Evolutionary conservation across 257 asterid genomes (phyloP), one percentile per base, ranked within the genome.

Genomic region (Solanum pimpinellifolium): DNA sequence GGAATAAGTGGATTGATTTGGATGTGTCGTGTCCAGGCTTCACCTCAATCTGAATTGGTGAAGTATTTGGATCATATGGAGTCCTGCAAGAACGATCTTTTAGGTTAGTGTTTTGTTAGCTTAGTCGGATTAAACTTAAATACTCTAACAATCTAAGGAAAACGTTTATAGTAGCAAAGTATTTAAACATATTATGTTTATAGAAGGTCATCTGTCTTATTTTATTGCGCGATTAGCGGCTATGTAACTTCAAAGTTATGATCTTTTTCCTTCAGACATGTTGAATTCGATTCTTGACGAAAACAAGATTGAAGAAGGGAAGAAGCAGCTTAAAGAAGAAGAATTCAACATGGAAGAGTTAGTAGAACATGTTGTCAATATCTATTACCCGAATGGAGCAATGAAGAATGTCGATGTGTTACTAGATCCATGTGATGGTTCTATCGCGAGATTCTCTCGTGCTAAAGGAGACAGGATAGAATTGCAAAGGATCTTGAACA

Each of bases 371-470:
- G 92, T 91, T 29, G 96, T 95, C 37, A 96, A 95, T 86, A 31
- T 93, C 87, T 92, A 59, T 88, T 92, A 94, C 81, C 93, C 95
- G 1, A 88, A 86, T 27, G 97, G 94, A 65, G 89, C 87, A 88
- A 93, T 87, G 87, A 94, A 95, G 87, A 98, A 95, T 41, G 94
- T 96, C 2, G 98, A 96, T 80, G 95, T 95, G 83, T 83, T 95
- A 66, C 86, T 96, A 88, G 98, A 95, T 75, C 93, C 94, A 7
- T 83, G 66, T 70, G 98, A 94, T 83, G 95, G 94, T 66, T 93
- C 96, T n/a, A 12, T 93, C 46, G 42, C 73, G 5, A 91, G 88
- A 84, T 83, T 14, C 15, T 86, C 90, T 81, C 65, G 49, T 39
- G 97, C 91, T 29, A 94, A 52, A 88, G 99, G 98, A 20, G 99